phyloP scores from a whole-genome alignment of 2,329 filamentous ascomycete species.

The Fusarium floridanum region DNA sequence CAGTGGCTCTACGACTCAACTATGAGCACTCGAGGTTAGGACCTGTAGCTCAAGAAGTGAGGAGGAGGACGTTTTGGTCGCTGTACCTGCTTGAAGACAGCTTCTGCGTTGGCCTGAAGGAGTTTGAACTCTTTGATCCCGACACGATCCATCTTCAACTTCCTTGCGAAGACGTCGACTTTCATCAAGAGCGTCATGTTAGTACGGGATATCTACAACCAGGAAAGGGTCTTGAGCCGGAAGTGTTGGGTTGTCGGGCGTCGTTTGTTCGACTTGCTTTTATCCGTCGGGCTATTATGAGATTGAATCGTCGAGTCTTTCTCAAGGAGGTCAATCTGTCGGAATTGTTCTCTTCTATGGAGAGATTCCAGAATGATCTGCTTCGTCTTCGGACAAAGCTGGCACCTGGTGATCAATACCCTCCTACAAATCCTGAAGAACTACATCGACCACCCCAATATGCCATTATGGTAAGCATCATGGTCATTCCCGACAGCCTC shows the following conservation, averaged over 20 bases:
- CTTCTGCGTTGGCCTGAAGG: slow-evolving; percentile 45
- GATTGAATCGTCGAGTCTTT: slow-evolving; percentile 42
- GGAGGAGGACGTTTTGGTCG: slow-evolving; percentile 45
- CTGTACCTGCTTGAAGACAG: slow-evolving; percentile 45
- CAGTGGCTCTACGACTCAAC: slow-evolving; percentile 45
- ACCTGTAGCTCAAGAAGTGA: slow-evolving; percentile 42
- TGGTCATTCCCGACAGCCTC: too few species aligned
- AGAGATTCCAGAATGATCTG: slow-evolving; percentile 45
- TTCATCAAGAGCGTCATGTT: slow-evolving; percentile 34
- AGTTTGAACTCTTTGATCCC: slow-evolving; percentile 45
- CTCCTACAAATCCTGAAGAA: slow-evolving; percentile 31
- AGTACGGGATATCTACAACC: slow-evolving; percentile 44
- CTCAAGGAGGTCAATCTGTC: slow-evolving; percentile 43
- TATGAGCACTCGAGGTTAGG: slow-evolving; percentile 44
- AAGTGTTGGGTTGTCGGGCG: slow-evolving; percentile 38
- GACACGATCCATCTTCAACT: slow-evolving; percentile 44
- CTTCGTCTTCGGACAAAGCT: slow-evolving; percentile 39
- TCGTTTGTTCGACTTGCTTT: slow-evolving; percentile 43
- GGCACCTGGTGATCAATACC: slow-evolving; percentile 39
- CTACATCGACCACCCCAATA: slow-evolving; percentile 38
- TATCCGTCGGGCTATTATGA: slow-evolving; percentile 40
- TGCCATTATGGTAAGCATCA: slow-evolving; percentile 36
- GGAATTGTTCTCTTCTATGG: slow-evolving; percentile 42
- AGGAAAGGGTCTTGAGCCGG: slow-evolving; percentile 44
- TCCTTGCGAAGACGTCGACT: slow-evolving; percentile 43